phyloP scores from a whole-genome alignment of 768 basidiomycete genomes.

The Suillus tomentosus region DNA sequence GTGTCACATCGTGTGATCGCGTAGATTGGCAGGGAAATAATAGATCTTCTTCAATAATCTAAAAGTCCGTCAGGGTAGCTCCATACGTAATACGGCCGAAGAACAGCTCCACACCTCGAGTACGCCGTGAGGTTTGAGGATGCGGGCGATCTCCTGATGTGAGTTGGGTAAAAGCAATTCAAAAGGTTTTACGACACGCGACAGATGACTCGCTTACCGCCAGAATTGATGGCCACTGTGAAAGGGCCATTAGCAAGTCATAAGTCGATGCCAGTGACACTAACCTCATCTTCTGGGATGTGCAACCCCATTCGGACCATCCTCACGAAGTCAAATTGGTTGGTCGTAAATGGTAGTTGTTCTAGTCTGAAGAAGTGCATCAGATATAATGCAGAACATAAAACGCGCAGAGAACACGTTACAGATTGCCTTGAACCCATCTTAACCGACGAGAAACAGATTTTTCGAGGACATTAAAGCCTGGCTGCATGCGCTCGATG shows the following conservation, averaged over 20 bases:
- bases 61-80: slow-evolving; percentile 13
- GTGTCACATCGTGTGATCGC: slow-evolving; percentile 10
- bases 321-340: slow-evolving; percentile 66
- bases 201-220: slow-evolving; percentile 45
- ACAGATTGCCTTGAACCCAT: slow-evolving; percentile 76
- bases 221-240: slow-evolving; percentile 64
- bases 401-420: slow-evolving; percentile 21
- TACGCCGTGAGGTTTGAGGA: slow-evolving; percentile 61
- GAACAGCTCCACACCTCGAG: slow-evolving; percentile 54
- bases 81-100: slow-evolving; percentile 9
- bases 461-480: slow-evolving; percentile 36
- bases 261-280: slow-evolving; percentile 15
- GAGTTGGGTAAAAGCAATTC: slow-evolving; percentile 10
- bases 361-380: slow-evolving; percentile 50
- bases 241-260: slow-evolving; percentile 20
- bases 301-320: slow-evolving; percentile 65
- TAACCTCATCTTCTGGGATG: slow-evolving; percentile 71
- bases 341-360: slow-evolving; percentile 57
- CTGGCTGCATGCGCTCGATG: slow-evolving; percentile 55
- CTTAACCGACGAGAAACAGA: slow-evolving; percentile 51
- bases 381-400: slow-evolving; percentile 12
- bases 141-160: slow-evolving; percentile 63
- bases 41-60: slow-evolving; percentile 77
- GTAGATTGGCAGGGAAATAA: slow-evolving; percentile 59
- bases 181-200: slow-evolving; percentile 20